Conservation (phyloP, 2,329 filamentous ascomycete genomes). For the Epichloe uncinata region DNA sequence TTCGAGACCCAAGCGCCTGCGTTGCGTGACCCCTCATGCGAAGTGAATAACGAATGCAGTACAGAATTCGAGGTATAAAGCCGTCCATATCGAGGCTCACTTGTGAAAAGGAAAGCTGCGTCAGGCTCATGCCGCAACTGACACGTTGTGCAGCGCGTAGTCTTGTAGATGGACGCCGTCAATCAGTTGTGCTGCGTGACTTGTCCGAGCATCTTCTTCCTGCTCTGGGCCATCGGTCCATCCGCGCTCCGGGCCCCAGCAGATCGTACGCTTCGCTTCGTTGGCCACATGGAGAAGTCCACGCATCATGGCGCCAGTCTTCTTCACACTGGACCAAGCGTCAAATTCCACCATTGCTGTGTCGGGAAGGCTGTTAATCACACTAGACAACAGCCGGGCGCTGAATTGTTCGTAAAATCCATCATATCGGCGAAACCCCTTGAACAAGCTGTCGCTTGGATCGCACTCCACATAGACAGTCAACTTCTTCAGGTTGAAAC, state of each 20-base stretch:
- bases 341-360: conserved; percentile 54
- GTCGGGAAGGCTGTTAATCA: conserved; percentile 44
- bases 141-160: conserved; percentile 8
- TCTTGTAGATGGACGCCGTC: conserved; percentile 7
- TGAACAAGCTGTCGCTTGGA: conserved; percentile 53
- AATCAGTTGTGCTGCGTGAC: conserved; percentile 1
- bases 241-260: conserved; percentile 54
- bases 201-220: neutral
- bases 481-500: conserved; percentile 42
- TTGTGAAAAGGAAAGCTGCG: no score
- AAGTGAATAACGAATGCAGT: no score
- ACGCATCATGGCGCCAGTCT: conserved; percentile 49
- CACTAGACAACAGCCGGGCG: conserved; percentile 37
- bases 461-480: conserved; percentile 61
- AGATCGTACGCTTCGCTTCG: conserved; percentile 36
- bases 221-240: conserved; percentile 44
- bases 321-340: conserved; percentile 51
- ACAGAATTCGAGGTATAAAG: neutral
- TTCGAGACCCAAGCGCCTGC: no score
- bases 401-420: conserved; percentile 61
- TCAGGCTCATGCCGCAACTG: conserved; percentile 8
- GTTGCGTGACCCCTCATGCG: no score
- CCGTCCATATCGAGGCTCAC: neutral
- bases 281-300: conserved; percentile 41
- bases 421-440: conserved; percentile 50